Evolutionary conservation across 352 stramenopile genomes (phyloP), one percentile per base, ranked within the genome.

Genomic region (Phytophthora aleatoria): DNA sequence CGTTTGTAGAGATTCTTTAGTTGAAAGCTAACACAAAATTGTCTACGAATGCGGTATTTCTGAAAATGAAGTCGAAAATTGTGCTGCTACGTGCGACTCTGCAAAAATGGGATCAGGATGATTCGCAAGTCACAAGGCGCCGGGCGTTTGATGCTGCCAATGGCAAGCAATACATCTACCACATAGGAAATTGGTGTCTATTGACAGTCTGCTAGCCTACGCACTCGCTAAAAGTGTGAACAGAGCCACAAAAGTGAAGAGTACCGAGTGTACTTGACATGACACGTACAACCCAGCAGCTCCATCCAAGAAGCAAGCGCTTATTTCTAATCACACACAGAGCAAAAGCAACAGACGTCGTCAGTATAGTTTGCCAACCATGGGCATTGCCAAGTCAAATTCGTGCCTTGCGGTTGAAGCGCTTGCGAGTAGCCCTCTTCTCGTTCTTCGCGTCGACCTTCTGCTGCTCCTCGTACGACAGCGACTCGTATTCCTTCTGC

Each of bases 391-490:
- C 8, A n/a, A 61, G 20, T 3, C 50, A 38, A 39, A 27, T n/a
- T 43, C 64, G 36, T 60, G 73, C 82, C 79, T 93, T 93, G 77
- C 79, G 78, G 35, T 70, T 75, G 10, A 76, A 67, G 43, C 81
- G 83, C 73, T 94, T 94, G 69, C 83, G 85, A 56, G 76, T 72
- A 70, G 80, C 64, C 52, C 79, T 85, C 67, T 84, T 92, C 67
- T 89, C 67, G 44, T 92, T 88, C 41, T 87, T 77, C 26, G 73
- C 79, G 50, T 94, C 85, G 48, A 87, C 66, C 54, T 86, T 90
- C 61, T 91, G 83, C 74, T 94, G 85, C 57, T 92, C 81, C 45
- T 91, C 85, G 64, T 92, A 92, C 60, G 83, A 91, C 56, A 94
- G 70, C 28, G 74, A 79, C 39, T 88, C 73, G 64, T 94, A 94